Base-by-base conservation (phyloP, 176 grass and related monocot species). In the Triticum monococcum region DNA sequence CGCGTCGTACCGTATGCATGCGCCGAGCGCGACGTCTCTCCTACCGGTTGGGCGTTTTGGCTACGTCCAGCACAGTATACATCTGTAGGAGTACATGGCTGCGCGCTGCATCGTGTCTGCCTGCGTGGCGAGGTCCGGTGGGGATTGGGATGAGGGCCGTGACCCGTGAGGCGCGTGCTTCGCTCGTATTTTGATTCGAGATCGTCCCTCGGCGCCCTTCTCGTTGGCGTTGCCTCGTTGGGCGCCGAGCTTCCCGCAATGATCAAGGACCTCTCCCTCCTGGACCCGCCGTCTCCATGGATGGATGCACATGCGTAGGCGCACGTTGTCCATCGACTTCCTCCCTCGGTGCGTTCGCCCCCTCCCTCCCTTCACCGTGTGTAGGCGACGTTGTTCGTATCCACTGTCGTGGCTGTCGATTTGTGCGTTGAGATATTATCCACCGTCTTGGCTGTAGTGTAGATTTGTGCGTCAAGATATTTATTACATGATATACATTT, bases 21-120 rank as follows among this genome's bases (percentile, higher is more conserved):
- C 12, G 24, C 5, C 3, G 64, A 70, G 3, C 1, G 76, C 50
- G 84, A 86, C 76, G 65, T 33, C 84, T 81, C 85, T 72, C 85
- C 85, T 64, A 87, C 46, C 77, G 25, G 33, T 3, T 4, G 40
- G 72, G 36, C 8, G 3, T 7, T 30, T 31, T 45, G 6, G 64
- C 41, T 4, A 16, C 30, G 11, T 22, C 24, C 5, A 6, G 50
- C 2, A 18, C 50, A 18, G 50, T 18, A 17, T 52, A 52, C 50
- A 54, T 54, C 16, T 54, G 50, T 54, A 30, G 28, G 28, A 30
- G 28, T 30, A 18, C 50, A 54, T 18, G 50, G 50, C 50, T 18
- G 60, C 23, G 61, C 28, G 28, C 28, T 43, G 22, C 5, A 30
- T 70, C 11, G 23, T 46, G 71, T 1, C 6, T 33, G 50, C 22